Base-by-base conservation (phyloP, 2,329 filamentous ascomycete genomes). In the Cladosporium halotolerans region DNA sequence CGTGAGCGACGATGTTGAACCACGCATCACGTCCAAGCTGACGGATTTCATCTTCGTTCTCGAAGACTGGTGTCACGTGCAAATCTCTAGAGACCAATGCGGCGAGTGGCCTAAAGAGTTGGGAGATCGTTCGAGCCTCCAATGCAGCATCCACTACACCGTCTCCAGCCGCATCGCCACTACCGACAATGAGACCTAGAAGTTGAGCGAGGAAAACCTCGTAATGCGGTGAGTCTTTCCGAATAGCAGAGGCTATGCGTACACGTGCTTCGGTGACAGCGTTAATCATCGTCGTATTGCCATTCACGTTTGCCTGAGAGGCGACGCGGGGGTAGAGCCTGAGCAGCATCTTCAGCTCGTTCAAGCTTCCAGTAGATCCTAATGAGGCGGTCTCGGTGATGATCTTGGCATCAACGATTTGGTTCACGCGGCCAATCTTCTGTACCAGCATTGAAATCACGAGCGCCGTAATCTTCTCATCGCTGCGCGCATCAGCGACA, bases 1-100 rank as follows among this genome's bases (percentile, higher is more conserved):
- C 93, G 68, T 99, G 93, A 0, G 96, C 87, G 18, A 91, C 88
- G 57, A 97, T 89, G 64, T 99, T 99, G 73, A 96, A 97, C 93
- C 93, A 99, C 4, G 89, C 89, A 75, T 99, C 91, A 49, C 92
- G 84, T 23, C 82, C 80, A 57, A 87, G 80, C 7, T 83, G 81
- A 5, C 65, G 66, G 32, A 78, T 65, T 31, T 72, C 66, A 11
- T 74, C 68, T 38, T 71, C 66, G 16, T 71, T 63, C 55, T 92
- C 84, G 52, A 68, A 67, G 2, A 65, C 60, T 28, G 74, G 72
- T 13, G 67, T 60, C 1, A 70, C 63, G 19, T 69, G 63, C 5
- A 65, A 62, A 56, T 92, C 84, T 48, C 63, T 64, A 8, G 89
- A 85, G 69, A 95, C 86, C 49, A 99, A 79, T 1, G 90, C 77